A percentile compares a stretch with the other conserved stretches of the same genome.
Evolutionary conservation across 2,329 filamentous ascomycete genomes (phyloP).

Genomic region (Byssochlamys sp.): DNA sequence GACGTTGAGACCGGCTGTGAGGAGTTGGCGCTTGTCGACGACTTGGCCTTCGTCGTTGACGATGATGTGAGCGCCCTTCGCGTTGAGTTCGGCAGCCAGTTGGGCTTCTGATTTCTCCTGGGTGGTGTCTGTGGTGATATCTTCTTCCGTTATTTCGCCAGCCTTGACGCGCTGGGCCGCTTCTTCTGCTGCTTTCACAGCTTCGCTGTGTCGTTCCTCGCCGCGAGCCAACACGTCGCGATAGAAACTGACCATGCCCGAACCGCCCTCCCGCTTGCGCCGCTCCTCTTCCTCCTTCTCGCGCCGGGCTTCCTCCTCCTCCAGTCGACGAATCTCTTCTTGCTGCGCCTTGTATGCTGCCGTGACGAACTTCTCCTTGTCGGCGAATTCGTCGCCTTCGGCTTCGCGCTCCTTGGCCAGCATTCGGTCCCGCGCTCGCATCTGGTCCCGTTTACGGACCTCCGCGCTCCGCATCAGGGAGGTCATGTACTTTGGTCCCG

Average conservation of each 20-base stretch:
- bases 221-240: conserved; percentile 50
- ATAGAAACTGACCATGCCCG: conserved; percentile 54
- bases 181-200: conserved; percentile 46
- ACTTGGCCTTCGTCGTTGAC: conserved; percentile 57
- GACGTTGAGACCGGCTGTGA: conserved; percentile 54
- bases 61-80: conserved; percentile 42
- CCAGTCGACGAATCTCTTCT: conserved; percentile 47
- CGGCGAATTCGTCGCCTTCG: conserved; percentile 57
- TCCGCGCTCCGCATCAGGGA: conserved; percentile 51
- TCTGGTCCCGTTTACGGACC: conserved; percentile 53
- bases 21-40: conserved; percentile 54
- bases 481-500: conserved; percentile 51
- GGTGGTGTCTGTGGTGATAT: conserved; percentile 18
- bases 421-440: conserved; percentile 52
- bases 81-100: conserved; percentile 47
- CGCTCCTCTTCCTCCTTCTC: conserved; percentile 46
- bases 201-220: conserved; percentile 48
- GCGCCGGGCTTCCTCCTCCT: conserved; percentile 48
- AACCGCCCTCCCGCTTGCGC: conserved; percentile 36
- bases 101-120: conserved; percentile 43
- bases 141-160: conserved; percentile 21
- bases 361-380: conserved; percentile 60
- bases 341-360: conserved; percentile 56
- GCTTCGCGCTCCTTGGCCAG: conserved; percentile 53
- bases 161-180: conserved; percentile 25